These are phyloP conservation scores for Didymella keratinophila DNA, from an alignment of 2,329 filamentous ascomycete species.

Conservation along the genomic window DNA sequence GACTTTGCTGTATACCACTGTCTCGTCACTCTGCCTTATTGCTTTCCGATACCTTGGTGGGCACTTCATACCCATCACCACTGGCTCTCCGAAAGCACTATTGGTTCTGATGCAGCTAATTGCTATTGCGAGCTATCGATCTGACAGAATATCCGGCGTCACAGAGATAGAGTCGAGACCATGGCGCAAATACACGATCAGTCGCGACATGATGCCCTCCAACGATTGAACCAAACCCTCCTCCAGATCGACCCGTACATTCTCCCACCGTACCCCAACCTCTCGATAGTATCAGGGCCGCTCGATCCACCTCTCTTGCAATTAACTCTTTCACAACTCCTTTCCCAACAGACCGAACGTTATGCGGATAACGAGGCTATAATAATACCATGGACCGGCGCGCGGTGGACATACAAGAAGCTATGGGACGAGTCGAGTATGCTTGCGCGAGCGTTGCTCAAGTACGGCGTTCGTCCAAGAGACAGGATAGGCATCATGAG, in stretches of 20 bases:
- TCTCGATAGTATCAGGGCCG: conserved; percentile 72
- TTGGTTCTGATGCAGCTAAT: not conserved
- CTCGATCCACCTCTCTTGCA: conserved; percentile 74
- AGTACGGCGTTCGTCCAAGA: conserved; percentile 71
- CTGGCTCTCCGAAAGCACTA: conserved; percentile 2
- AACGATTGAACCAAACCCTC: conserved; percentile 49
- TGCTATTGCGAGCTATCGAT: conserved; percentile 1
- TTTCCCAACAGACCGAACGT: conserved; percentile 73
- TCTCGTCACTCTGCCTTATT: conserved; percentile 25
- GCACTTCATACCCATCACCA: conserved; percentile 23
- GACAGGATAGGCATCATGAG: conserved; percentile 80
- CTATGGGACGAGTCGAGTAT: conserved; percentile 51
- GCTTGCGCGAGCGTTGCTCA: conserved; percentile 61
- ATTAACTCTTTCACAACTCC: conserved; percentile 74
- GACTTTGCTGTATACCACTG: conserved; percentile 30
- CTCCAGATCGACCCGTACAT: conserved; percentile 50
- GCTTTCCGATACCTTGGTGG: conserved; percentile 25
- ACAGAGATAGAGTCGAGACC: not conserved
- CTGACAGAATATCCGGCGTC: not conserved
- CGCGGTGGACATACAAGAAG: conserved; percentile 70
- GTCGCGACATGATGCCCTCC: conserved; percentile 39
- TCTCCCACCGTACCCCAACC: conserved; percentile 50
- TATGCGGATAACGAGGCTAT: conserved; percentile 73
- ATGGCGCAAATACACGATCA: conserved; percentile 43
- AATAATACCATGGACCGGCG: conserved; percentile 77